Evolutionary conservation across 768 basidiomycete genomes (phyloP), one percentile per base, ranked within the genome.

Genomic region (Pleurotus cornucopiae): DNA sequence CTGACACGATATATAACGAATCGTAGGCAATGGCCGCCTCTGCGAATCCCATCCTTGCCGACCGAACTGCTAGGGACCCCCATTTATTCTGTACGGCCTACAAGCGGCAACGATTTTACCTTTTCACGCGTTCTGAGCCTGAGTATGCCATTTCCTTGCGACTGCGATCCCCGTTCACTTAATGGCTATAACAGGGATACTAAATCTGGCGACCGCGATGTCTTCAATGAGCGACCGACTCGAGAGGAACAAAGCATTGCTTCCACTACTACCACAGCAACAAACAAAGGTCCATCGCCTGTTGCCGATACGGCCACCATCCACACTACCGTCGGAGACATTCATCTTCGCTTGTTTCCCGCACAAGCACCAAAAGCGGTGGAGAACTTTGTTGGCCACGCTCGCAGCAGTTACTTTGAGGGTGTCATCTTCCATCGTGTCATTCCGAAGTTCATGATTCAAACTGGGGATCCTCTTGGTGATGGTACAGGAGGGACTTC

Each of bases 371-470:
- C 97, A 2, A 97, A 90, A 70, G 84, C 97, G 0, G 96, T 99
- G 39, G 97, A 99, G 73, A 99, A 98, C 75, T 98, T 99, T 71
- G 89, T 95, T 20, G 94, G 92, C 1, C 92, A 95, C 63, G 83
- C 91, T 13, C 79, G 90, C 62, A 91, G 86, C 61, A 86, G 91
- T 2, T 98, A 89, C 73, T 98, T 89, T 65, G 96, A 99, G 67
- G 86, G 88, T 11, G 77, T 97, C 57, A 83, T 98, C 64, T 98
- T 98, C 78, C 97, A 99, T 69, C 89, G 97, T 57, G 91, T 98
- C 60, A 99, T 99, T 67, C 83, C 92, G 58, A 98, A 99, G 73
- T 99, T 99, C 66, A 96, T 96, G 94, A 89, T 97, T 55, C 94
- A 97, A 76, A 96, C 94, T 3, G 94, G 94, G 30, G 94, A 96